Percentiles rank a stretch among this genome's conserved stretches.
Conservation (phyloP, 306 rosid genomes). For the Cucurbita moschata region DNA sequence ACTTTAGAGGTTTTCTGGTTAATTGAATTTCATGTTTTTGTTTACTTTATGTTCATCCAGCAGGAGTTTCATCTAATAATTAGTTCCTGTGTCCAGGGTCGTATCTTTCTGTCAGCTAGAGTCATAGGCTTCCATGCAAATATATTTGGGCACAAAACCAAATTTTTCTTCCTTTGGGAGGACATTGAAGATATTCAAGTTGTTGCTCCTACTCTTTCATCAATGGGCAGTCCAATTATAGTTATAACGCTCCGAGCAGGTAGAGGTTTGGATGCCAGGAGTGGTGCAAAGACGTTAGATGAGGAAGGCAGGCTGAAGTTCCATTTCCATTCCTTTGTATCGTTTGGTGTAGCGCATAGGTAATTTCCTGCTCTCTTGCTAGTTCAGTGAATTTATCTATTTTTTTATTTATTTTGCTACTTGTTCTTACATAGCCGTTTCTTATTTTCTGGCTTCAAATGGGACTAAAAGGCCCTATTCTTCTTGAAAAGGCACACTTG, state of each 20-base stretch:
- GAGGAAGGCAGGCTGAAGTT: slow-evolving; percentile 90
- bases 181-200: slow-evolving; percentile 79
- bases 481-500: not conserved
- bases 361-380: slow-evolving; percentile 12
- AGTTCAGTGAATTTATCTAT: not conserved
- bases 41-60: not conserved
- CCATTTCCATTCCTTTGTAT: slow-evolving; percentile 89
- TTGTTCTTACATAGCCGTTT: not conserved
- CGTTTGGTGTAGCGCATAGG: slow-evolving; percentile 82
- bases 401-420: not conserved
- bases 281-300: slow-evolving; percentile 77
- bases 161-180: slow-evolving; percentile 89
- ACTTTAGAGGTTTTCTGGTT: slow-evolving; percentile 6
- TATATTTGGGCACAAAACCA: slow-evolving; percentile 79
- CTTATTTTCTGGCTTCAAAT: not conserved
- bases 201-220: slow-evolving; percentile 64
- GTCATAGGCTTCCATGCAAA: slow-evolving; percentile 90
- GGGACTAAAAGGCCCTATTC: not conserved
- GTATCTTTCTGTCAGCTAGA: slow-evolving; percentile 82
- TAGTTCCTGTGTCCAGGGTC: slow-evolving; percentile 47
- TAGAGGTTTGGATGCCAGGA: slow-evolving; percentile 80
- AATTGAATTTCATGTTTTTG: not conserved
- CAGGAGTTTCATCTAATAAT: slow-evolving; percentile 9
- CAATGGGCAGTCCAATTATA: slow-evolving; percentile 88
- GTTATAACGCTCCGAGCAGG: slow-evolving; percentile 67